Percentiles rank a stretch among this genome's conserved stretches.
These are phyloP conservation scores for Neurospora terricola DNA, from an alignment of 495 filamentous ascomycete genomes.

Conservation along the genomic window DNA sequence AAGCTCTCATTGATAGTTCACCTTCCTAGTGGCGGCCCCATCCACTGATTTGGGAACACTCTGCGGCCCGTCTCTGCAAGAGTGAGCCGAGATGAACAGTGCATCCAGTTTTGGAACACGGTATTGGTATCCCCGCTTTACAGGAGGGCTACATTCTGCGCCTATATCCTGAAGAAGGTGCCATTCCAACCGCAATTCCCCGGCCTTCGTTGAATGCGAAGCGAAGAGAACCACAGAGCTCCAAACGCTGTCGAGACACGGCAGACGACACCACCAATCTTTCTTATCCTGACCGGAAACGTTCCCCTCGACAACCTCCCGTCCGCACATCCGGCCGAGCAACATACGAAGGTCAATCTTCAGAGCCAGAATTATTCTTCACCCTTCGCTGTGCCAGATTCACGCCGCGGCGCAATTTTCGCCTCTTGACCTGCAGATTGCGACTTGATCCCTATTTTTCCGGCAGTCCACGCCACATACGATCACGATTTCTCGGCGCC, in stretches of 20 bases:
- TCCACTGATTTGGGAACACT: background rate
- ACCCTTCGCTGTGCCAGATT: background rate
- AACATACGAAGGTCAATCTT: background rate
- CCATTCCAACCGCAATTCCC: background rate
- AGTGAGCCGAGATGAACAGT: conserved; percentile 1
- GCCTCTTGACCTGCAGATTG: background rate
- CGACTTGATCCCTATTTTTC: background rate
- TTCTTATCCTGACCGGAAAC: background rate
- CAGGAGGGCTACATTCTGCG: background rate
- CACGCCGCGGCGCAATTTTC: background rate
- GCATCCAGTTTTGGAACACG: background rate
- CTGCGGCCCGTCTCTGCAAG: background rate
- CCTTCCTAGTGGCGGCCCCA: background rate
- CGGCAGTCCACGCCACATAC: conserved; percentile 2
- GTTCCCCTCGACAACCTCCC: background rate
- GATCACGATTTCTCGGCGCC: conserved; percentile 26
- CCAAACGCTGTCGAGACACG: background rate
- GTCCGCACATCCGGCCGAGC: background rate
- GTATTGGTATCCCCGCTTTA: background rate
- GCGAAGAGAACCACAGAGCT: background rate
- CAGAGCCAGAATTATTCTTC: background rate
- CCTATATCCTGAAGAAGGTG: background rate
- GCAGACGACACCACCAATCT: background rate
- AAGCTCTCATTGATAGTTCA: background rate
- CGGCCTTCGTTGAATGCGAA: background rate